These are phyloP conservation scores for Hypoxylon sp. DNA, from an alignment of 2,329 filamentous ascomycete species.

Conservation along the genomic window DNA sequence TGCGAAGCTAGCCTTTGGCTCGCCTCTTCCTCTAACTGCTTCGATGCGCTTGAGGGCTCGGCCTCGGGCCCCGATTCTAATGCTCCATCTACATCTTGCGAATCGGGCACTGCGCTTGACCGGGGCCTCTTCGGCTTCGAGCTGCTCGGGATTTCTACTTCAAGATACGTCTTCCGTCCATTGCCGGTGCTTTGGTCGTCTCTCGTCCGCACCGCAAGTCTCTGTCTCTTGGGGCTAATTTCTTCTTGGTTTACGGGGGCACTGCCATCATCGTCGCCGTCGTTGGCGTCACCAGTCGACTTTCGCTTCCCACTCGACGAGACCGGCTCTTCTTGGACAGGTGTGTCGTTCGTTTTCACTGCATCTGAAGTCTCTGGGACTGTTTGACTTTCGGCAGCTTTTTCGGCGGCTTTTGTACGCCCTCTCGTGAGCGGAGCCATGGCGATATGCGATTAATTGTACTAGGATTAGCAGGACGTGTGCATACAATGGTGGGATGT, in stretches of 20 bases:
- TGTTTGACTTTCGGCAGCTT: background rate
- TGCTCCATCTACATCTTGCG: constrained; percentile 41
- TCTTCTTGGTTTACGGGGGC: constrained; percentile 8
- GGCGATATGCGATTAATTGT: constrained; percentile 1
- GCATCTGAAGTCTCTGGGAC: background rate
- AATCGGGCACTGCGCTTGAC: constrained; percentile 44
- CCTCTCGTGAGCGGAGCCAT: constrained; percentile 52
- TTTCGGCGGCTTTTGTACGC: constrained; percentile 37
- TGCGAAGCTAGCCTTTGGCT: constrained; percentile 49
- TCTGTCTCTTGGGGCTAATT: constrained; percentile 44
- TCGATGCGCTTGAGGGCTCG: constrained; percentile 51
- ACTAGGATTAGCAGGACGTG: background rate
- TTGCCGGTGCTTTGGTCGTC: constrained; percentile 38
- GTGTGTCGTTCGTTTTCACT: constrained; percentile 14
- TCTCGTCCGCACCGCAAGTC: constrained; percentile 47
- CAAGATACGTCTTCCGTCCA: constrained; percentile 40
- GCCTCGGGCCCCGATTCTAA: constrained; percentile 24
- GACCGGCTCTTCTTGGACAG: constrained; percentile 37
- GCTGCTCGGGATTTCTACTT: constrained; percentile 48
- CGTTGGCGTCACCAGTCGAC: constrained; percentile 23
- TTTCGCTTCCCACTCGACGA: constrained; percentile 44
- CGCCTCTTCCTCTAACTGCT: constrained; percentile 54
- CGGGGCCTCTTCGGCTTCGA: constrained; percentile 39
- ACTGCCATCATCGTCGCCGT: constrained; percentile 10
- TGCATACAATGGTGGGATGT: constrained; percentile 24